These are phyloP conservation scores for Sonneratia caseolaris DNA, from an alignment of 345 rosid genomes.

Conservation along the genomic window DNA sequence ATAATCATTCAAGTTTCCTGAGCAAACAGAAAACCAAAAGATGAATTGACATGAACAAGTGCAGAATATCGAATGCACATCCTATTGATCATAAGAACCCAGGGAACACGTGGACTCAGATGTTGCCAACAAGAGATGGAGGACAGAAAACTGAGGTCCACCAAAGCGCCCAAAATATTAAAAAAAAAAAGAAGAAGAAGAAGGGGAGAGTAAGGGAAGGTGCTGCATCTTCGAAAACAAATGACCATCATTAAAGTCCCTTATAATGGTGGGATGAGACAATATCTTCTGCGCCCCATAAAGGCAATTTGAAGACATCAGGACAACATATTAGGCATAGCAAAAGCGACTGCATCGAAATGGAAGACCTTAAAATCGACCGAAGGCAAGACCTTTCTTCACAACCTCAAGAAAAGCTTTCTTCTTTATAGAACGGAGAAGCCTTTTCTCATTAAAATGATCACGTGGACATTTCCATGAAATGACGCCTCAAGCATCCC, in stretches of 20 bases:
- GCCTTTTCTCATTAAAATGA: background rate
- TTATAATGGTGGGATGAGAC: too few species aligned
- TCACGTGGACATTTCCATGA: background rate
- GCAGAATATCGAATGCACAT: background rate
- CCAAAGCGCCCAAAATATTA: background rate
- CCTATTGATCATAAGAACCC: background rate
- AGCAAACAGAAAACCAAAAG: background rate
- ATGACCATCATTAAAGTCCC: background rate
- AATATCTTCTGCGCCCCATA: too few species aligned
- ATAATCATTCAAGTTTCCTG: background rate
- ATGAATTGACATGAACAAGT: background rate
- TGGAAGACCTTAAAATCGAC: background rate
- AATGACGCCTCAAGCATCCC: background rate
- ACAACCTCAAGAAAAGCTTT: background rate
- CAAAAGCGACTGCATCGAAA: background rate
- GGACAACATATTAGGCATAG: background rate
- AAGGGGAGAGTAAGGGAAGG: background rate
- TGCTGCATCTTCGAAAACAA: background rate
- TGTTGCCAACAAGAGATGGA: background rate
- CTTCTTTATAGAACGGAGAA: background rate
- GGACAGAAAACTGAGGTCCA: background rate
- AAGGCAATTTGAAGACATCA: background rate
- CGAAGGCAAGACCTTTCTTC: conserved; percentile 9
- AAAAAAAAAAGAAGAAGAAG: background rate
- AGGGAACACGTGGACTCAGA: background rate